Conservation (phyloP, 306 rosid genomes). For the Myrica gale region DNA sequence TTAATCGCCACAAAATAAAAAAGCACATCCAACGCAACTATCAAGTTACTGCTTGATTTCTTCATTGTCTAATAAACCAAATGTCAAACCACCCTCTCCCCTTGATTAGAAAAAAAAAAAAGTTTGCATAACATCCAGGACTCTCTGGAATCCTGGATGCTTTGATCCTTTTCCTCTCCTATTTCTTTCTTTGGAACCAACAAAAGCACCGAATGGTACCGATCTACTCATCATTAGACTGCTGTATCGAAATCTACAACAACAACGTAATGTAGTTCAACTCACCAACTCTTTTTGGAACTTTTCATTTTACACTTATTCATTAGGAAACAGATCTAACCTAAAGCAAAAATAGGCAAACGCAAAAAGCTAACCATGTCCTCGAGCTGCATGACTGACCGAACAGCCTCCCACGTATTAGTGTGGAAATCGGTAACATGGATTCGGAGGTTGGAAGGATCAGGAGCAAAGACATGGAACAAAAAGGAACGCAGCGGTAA, state of each 20-base stretch:
- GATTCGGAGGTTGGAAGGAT: conserved; percentile 53
- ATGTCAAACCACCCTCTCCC: not conserved
- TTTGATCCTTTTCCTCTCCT: not conserved
- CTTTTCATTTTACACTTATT: not conserved
- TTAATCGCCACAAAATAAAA: not conserved
- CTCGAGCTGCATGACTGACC: conserved; percentile 61
- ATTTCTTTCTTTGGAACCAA: not conserved
- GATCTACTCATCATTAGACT: not conserved
- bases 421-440: conserved; percentile 64
- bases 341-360: not conserved
- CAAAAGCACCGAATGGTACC: not conserved
- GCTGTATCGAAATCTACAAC: not conserved
- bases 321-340: not conserved
- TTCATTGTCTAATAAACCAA: not conserved
- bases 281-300: not conserved
- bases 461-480: conserved; percentile 53
- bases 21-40: not conserved
- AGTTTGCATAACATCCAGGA: not conserved
- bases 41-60: not conserved
- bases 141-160: not conserved
- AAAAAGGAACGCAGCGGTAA: conserved; percentile 40
- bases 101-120: not conserved
- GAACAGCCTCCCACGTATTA: conserved; percentile 63
- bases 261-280: not conserved
- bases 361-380: conserved; percentile 56